Evolutionary conservation across 805 yeast species (phyloP), one percentile per base, ranked within the genome.

Genomic region (Kuraishia borneana): DNA sequence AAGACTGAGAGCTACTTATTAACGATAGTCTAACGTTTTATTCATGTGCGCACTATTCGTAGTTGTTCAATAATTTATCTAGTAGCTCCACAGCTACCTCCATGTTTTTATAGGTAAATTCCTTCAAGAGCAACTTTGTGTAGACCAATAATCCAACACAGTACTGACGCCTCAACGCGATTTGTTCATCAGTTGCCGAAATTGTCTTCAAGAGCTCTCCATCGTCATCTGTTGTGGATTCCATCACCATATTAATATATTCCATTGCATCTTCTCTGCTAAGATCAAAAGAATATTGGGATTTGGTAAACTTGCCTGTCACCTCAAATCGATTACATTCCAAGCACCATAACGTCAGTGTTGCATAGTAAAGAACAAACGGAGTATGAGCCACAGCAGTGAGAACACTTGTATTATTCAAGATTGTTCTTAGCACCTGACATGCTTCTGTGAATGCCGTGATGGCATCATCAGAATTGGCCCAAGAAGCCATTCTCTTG

Each of bases 381-480:
- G 53, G 46, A 5, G 51, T 37, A 37, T 51, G 55, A 2, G 57
- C 46, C 22, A 52, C 39, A 18, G 41, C 38, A 4, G 37, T 35
- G 3, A 51, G 33, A 12, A 51, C 41, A 2, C 45, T 43, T 12
- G 40, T 47, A 30, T 52, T 49, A 18, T 41, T 36, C 17, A 44
- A 35, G 3, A 50, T 50, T 7, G 50, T 44, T 18, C 52, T 39
- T 22, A 57, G 35, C 18, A 56, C 41, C 23, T 47, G 41, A 30
- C 57, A 50, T 1, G 60, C 50, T 32, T 51, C 51, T 13, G 33
- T 21, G 12, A 47, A 14, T 0, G 59, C 42, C 3, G 19, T 20
- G n/a, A 21, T 13, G 5, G 34, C 26, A 26, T 27, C 37, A 2
- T 26, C 19, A 9, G 34, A 36, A 6, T 42, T 22, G 3, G 41